These are phyloP conservation scores for Sordariomycetes sp. DNA, from an alignment of 2,329 filamentous ascomycete genomes.

Conservation along the genomic window DNA sequence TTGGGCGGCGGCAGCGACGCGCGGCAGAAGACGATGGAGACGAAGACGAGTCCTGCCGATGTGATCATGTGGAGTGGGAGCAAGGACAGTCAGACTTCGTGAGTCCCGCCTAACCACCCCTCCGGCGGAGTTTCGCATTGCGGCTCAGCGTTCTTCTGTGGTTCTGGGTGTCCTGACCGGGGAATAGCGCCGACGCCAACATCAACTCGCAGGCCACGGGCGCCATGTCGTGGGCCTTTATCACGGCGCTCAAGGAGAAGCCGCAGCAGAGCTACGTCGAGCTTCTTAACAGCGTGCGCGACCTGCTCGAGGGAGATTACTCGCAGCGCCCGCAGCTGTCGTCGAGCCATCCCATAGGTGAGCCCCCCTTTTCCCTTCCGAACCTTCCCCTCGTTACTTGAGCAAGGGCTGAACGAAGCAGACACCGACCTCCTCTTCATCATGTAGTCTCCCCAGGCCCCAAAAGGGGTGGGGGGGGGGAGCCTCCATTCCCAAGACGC, in stretches of 20 bases:
- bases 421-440: conserved; percentile 8
- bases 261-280: conserved; percentile 86
- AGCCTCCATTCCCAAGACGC: too few relatives aligned
- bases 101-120: too few relatives aligned
- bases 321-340: conserved; percentile 82
- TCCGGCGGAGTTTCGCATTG: too few relatives aligned
- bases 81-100: conserved; percentile 78
- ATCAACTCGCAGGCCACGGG: conserved; percentile 77
- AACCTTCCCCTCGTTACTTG: neutral
- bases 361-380: too few relatives aligned
- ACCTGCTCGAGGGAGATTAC: conserved; percentile 69
- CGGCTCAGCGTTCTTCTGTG: neutral
- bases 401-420: neutral
- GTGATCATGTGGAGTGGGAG: conserved; percentile 89
- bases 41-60: conserved; percentile 78
- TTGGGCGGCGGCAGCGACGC: conserved; percentile 59
- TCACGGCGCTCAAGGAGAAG: conserved; percentile 72
- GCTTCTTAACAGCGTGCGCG: conserved; percentile 77
- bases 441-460: too few relatives aligned
- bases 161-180: conserved; percentile 10
- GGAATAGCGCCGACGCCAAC: conserved; percentile 59
- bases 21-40: conserved; percentile 61
- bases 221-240: conserved; percentile 90
- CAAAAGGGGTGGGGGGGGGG: too few relatives aligned
- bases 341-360: conserved; percentile 82